phyloP scores from a whole-genome alignment of 805 yeast genomes.

The Candida easanensis region DNA sequence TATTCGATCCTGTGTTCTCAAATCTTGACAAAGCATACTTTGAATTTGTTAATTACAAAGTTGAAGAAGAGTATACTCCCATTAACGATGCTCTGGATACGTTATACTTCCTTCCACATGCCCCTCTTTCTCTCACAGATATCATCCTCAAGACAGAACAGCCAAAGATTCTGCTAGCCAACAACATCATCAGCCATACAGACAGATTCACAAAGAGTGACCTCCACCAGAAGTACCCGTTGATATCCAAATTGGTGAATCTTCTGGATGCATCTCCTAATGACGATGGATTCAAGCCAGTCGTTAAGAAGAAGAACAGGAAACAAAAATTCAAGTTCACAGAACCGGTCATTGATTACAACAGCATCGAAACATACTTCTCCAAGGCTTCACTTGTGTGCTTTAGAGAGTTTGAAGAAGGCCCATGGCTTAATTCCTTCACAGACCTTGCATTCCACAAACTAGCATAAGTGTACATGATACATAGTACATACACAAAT shows the following conservation, averaged over 20 bases:
- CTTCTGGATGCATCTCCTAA: conserved; percentile 1
- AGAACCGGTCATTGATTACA: conserved; percentile 35
- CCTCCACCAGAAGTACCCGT: conserved; percentile 42
- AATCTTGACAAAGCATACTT: conserved; percentile 41
- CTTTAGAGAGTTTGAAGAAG: conserved; percentile 29
- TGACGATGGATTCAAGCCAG: conserved; percentile 19
- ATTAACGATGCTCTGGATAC: conserved; percentile 17
- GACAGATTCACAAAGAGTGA: conserved; percentile 46
- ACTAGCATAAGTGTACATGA: conserved; percentile 1
- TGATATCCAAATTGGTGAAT: conserved; percentile 38
- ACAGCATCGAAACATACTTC: conserved; percentile 33
- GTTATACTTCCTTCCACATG: conserved; percentile 72
- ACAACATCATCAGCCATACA: conserved; percentile 51
- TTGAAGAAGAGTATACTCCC: conserved; percentile 14
- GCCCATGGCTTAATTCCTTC: conserved; percentile 50
- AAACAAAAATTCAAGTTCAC: conserved; percentile 19
- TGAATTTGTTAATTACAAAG: conserved; percentile 19
- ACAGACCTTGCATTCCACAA: conserved; percentile 49
- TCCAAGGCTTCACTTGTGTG: conserved; percentile 19
- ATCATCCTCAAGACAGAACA: conserved; percentile 30
- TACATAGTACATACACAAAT: not conserved
- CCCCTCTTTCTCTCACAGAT: conserved; percentile 56
- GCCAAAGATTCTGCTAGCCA: conserved; percentile 47
- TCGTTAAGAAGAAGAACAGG: conserved; percentile 24
- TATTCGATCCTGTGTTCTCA: conserved; percentile 66